Conservation (phyloP, 306 rosid genomes). For the Trichosanthes cucumerina region DNA sequence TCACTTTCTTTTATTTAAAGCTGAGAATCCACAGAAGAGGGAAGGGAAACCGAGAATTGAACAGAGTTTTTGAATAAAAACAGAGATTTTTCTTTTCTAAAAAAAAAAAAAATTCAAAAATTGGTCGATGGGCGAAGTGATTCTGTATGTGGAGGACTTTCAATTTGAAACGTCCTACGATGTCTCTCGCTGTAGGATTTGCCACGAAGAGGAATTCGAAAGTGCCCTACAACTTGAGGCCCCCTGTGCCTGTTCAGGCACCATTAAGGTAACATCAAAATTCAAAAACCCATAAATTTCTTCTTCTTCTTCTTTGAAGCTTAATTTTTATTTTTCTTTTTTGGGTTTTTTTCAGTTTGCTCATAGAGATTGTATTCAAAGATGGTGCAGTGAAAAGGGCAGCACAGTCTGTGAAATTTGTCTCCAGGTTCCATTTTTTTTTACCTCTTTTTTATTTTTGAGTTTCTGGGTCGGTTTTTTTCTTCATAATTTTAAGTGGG, state of each 20-base stretch:
- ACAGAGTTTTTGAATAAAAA: background rate
- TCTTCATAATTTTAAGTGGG: background rate
- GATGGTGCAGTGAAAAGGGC: conserved; percentile 95
- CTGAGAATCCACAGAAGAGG: background rate
- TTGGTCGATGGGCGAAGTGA: conserved; percentile 52
- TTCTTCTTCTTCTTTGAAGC: background rate
- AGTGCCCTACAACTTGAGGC: conserved; percentile 56
- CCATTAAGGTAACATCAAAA: conserved; percentile 49
- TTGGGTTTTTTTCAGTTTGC: conserved; percentile 48
- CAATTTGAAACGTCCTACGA: conserved; percentile 28
- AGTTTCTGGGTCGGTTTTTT: background rate
- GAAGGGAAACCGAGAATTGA: conserved; percentile 7
- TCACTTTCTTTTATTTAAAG: conserved; percentile 23
- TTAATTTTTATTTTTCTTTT: background rate
- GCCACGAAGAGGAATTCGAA: conserved; percentile 84
- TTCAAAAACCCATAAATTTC: background rate
- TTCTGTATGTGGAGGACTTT: conserved; percentile 42
- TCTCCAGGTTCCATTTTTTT: conserved; percentile 53
- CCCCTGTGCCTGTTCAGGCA: conserved; percentile 97
- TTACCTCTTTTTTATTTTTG: background rate
- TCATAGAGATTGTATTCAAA: conserved; percentile 94
- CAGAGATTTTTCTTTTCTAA: background rate
- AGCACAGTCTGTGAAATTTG: conserved; percentile 80
- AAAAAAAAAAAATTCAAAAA: background rate
- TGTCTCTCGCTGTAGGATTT: conserved; percentile 62